Conservation (phyloP, 2,329 filamentous ascomycete species). For the Cercospora sp. region DNA sequence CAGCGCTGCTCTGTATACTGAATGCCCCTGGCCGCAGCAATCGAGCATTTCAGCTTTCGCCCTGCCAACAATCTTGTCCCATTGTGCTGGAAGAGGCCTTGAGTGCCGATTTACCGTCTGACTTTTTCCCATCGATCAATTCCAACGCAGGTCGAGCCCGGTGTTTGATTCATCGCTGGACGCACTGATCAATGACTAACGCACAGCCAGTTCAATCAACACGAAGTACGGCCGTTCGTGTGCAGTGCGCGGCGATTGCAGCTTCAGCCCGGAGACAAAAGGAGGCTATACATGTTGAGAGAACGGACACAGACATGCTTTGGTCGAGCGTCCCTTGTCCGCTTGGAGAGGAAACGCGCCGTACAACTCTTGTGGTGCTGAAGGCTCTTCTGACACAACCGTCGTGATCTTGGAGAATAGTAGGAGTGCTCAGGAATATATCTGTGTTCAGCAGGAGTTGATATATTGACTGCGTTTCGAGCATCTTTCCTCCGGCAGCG, state of each 20-base stretch:
- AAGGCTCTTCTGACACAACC: background rate
- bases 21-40: background rate
- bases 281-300: background rate
- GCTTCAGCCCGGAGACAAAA: background rate
- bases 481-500: background rate
- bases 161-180: too few relatives aligned
- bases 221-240: too few relatives aligned
- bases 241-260: too few relatives aligned
- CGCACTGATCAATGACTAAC: too few relatives aligned
- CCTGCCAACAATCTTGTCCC: too few relatives aligned
- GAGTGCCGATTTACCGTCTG: background rate
- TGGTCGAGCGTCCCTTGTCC: too few relatives aligned
- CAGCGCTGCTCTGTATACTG: background rate
- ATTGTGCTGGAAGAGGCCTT: too few relatives aligned
- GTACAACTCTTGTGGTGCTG: background rate
- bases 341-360: too few relatives aligned
- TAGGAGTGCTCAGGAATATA: background rate
- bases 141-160: background rate
- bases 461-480: background rate
- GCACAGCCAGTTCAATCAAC: too few relatives aligned
- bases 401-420: background rate
- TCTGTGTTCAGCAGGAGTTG: background rate
- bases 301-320: background rate
- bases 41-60: background rate
- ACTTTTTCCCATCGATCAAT: background rate